phyloP scores from a whole-genome alignment of 2,329 filamentous ascomycete genomes.

The Xylaria digitata region DNA sequence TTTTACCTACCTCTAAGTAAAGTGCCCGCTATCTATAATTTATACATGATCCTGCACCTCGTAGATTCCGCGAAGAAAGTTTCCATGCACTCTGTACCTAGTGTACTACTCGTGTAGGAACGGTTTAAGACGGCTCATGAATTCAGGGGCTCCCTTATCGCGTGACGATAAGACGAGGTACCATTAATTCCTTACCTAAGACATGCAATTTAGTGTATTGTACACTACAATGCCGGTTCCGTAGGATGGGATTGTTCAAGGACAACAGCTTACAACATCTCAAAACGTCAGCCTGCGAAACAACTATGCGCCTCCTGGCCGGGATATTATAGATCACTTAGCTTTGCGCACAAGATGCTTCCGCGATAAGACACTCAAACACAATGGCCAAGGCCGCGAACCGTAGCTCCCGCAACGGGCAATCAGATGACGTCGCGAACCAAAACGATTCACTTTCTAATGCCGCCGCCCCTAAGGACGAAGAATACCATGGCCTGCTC shows the following conservation, averaged over 20 bases:
- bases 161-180: conserved; percentile 39
- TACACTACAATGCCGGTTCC: conserved; percentile 9
- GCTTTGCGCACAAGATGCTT: conserved; percentile 51
- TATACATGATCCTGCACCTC: too few relatives aligned
- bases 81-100: too few relatives aligned
- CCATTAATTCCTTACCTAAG: conserved; percentile 4
- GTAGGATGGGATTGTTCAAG: conserved; percentile 21
- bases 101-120: too few relatives aligned
- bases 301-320: conserved; percentile 14
- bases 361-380: conserved; percentile 55
- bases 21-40: too few relatives aligned
- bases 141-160: conserved; percentile 5
- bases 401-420: conserved; percentile 47
- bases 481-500: conserved; percentile 56
- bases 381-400: conserved; percentile 58
- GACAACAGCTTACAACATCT: conserved; percentile 25
- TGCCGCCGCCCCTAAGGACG: conserved; percentile 46
- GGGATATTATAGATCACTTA: conserved; percentile 18
- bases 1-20: too few relatives aligned
- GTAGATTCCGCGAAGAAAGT: too few relatives aligned
- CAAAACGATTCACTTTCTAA: conserved; percentile 26
- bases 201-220: background rate
- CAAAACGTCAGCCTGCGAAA: conserved; percentile 24
- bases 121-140: conserved; percentile 23
- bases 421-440: conserved; percentile 37